Evolutionary conservation across 495 filamentous ascomycete genomes (phyloP), one percentile per base, ranked within the genome.

Genomic region (Lasiosphaeria hispida): DNA sequence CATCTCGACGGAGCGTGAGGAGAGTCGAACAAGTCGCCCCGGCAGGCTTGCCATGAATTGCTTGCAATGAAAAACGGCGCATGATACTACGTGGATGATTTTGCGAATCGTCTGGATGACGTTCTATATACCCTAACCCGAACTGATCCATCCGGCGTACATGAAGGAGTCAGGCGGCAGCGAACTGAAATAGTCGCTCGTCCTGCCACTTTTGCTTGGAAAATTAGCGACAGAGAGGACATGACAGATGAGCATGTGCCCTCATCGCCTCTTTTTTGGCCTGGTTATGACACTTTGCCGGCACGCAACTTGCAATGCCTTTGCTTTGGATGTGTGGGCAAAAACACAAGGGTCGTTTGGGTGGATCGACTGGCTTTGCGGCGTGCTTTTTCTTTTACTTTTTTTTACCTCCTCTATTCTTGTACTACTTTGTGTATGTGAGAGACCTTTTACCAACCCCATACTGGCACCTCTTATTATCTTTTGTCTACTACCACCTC

Each of bases 251-350:
- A 48, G 5, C 44, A 48, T 48, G 52, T 34, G 8, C 17, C 33
- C 34, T 33, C 35, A n/a, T 38, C 23, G 19, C 35, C 23, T 49
- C 23, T 49, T n/a, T 19, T 52, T 40, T 52, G 15, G 17, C 14
- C 45, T 43, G 47, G 45, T 51, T n/a, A 40, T 37, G 47, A 41
- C 34, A 35, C 19, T 23, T 30, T 19, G 23, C 47, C 8, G 44
- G 36, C 35, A 38, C 23, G 43, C 43, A 11, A 45, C n/a, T 30
- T 34, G 37, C 58, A 61, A 68, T 47, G 63, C 63, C 49, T 60
- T 63, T 62, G 57, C 60, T 54, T 69, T 62, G 61, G 64, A 67
- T 63, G 63, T 61, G 63, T 71, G 66, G 70, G 68, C 66, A 62
- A 59, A 63, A 65, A 73, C 66, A 58, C 51, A 59, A 58, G 48